Evolutionary conservation across 2,329 filamentous ascomycete genomes (phyloP), one percentile per base, ranked within the genome.

Genomic region (Sporothrix humicola): DNA sequence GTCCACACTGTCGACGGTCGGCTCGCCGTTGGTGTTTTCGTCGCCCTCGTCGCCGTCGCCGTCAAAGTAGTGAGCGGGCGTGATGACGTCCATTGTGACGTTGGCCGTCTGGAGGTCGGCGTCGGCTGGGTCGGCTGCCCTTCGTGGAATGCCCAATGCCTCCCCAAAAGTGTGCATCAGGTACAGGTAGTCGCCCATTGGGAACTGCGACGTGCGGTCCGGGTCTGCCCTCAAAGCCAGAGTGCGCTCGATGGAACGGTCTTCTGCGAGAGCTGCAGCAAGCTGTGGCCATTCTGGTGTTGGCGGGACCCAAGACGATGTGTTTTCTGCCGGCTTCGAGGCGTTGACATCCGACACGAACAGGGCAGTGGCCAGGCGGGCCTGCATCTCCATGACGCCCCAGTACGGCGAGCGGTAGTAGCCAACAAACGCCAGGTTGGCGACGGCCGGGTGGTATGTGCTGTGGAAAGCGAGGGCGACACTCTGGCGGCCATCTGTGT

Each of bases 311-410:
- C 46, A 69, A 3, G 23, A 26, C 23, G 23, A 26, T 26, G 23
- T 26, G 23, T 26, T 26, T 26, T 26, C 23, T 26, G 23, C 3
- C 23, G 23, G 23, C 23, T 26, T 26, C 23, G 23, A 26, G 23
- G 23, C 23, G 3, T 26, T 26, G 1, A 26, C 23, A 3, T 75
- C 73, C 2, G 63, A 58, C 20, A 58, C 71, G 46, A 92, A 95
- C 12, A 89, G 79, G 13, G 86, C 81, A 0, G 90, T 85, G 6
- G 95, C 82, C 75, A 92, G 87, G 0, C 91, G 87, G 2, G 93
- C 91, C 81, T 97, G 93, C 91, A 94, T 93, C 80, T 96, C 93
- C 87, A 95, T 94, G 0, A 94, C 90, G 0, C 92, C 92, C 93
- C 93, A 97, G 80, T 93, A 96, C 0, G 93, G 93, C 0, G 92